A percentile compares a stretch with the other conserved stretches of the same genome.
phyloP scores from a whole-genome alignment of 176 grass and related monocot species.

The Neostapfia colusana region DNA sequence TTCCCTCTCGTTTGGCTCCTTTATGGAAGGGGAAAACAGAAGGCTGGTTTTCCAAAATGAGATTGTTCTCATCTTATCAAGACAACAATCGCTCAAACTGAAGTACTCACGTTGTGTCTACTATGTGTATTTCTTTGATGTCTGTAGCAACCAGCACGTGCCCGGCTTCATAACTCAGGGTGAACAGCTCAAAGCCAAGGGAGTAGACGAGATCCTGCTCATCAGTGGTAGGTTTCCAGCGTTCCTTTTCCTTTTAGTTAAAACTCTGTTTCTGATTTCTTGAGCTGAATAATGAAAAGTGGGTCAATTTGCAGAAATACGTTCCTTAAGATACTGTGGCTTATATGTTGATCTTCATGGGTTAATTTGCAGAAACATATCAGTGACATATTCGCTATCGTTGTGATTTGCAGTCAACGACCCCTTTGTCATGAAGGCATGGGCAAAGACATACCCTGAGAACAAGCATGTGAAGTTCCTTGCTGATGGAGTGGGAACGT shows the following conservation, averaged over 20 bases:
- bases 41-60: background rate
- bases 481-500: slow-evolving; percentile 73
- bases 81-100: background rate
- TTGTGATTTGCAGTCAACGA: slow-evolving; percentile 67
- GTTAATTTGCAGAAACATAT: background rate
- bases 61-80: background rate
- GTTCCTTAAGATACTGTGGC: background rate
- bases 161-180: slow-evolving; percentile 83
- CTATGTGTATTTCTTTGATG: slow-evolving; percentile 22
- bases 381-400: background rate
- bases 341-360: background rate
- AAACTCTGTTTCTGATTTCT: background rate
- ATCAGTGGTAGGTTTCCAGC: slow-evolving; percentile 56
- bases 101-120: slow-evolving; percentile 7
- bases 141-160: slow-evolving; percentile 77
- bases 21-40: background rate
- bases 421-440: slow-evolving; percentile 92
- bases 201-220: slow-evolving; percentile 86
- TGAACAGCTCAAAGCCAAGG: slow-evolving; percentile 91
- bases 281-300: background rate
- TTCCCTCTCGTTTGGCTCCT: background rate
- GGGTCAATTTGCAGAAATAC: background rate
- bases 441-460: slow-evolving; percentile 86
- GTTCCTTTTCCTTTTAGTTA: background rate
- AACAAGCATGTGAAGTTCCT: slow-evolving; percentile 97